Evolutionary conservation across 2,329 filamentous ascomycete genomes (phyloP).

Genomic region (Fusarium torulosum): DNA sequence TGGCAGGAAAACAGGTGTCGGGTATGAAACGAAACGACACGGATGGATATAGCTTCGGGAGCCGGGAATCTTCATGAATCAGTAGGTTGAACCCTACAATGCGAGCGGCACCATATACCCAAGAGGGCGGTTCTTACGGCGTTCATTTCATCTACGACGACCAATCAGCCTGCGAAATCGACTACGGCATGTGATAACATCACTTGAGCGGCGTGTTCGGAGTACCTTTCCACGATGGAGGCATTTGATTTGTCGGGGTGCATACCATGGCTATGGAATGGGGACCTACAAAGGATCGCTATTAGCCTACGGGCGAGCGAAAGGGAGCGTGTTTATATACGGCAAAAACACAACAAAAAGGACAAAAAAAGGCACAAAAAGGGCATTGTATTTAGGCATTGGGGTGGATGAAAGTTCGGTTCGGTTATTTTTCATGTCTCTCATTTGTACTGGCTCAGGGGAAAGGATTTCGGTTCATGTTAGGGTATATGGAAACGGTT

Average conservation of each 20-base stretch:
- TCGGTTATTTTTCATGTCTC: conserved; percentile 36
- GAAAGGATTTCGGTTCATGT: conserved; percentile 35
- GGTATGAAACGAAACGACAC: conserved; percentile 33
- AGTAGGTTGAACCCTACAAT: conserved; percentile 23
- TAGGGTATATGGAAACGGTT: conserved; percentile 38
- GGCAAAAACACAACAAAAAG: conserved; percentile 34
- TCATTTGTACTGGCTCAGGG: conserved; percentile 35
- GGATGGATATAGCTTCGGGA: conserved; percentile 34
- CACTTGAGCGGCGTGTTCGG: conserved; percentile 38
- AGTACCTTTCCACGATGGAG: conserved; percentile 35
- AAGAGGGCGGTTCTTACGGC: conserved; percentile 43
- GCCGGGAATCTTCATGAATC: conserved; percentile 30
- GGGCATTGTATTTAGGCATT: conserved; percentile 39
- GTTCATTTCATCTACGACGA: conserved; percentile 40
- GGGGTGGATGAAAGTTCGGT: conserved; percentile 31
- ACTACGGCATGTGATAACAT: conserved; percentile 43
- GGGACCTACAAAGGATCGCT: conserved; percentile 26
- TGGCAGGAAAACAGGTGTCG: conserved; percentile 28
- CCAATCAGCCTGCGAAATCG: conserved; percentile 37
- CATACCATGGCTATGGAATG: conserved; percentile 34
- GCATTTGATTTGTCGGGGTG: conserved; percentile 43
- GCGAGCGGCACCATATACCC: conserved; percentile 43
- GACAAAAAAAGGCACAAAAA: conserved; percentile 33
- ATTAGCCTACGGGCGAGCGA: conserved; percentile 31
- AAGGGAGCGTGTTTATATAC: conserved; percentile 37